Base-by-base conservation (phyloP, 2,329 filamentous ascomycete species). In the Aspergillus puulaauensis region DNA sequence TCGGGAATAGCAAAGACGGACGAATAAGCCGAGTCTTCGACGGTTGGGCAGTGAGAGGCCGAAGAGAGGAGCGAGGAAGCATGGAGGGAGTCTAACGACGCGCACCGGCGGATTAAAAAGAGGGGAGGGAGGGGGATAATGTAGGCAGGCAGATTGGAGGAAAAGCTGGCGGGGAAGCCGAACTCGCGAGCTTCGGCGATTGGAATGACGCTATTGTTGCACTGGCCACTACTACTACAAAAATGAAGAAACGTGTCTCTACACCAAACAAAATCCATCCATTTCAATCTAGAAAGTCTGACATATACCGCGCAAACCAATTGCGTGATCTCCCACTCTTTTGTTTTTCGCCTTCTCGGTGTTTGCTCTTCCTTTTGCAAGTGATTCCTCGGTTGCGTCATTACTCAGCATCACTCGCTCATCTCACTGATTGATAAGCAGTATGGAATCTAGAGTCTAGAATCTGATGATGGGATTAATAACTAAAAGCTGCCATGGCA, bases 21-120 rank as follows among this genome's bases (percentile, higher is more conserved):
- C 37, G 46, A 51, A 52, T 44, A 45, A 58, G 56, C 52, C 62
- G 57, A 50, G 27, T 61, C 56, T 62, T 66, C 21, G 58, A 57
- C 45, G 56, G 54, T 47, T 64, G 66, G 48, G 61, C 56, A 45
- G 57, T 58, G 48, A 65, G 57, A 37, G 58, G 52, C 49, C 50
- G 59, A 45, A 59, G 52, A 11, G 61, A 61, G 44, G 61, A 61
- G 54, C 64, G 64, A 54, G 62, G 59, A 50, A 65, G 61, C 63
- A 68, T 68, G 58, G 65, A 54, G 62, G 54, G 47, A 24, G 31
- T 33, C 48, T 53, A 44, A 49, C 19, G 44, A 48, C 47, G 51
- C 17, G 23, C 17, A 44, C 27, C 41, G 27, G 21, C 35, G 37
- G 17, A 47, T 35, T 31, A 46, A 46, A 51, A 52, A 24, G 40